A percentile compares a stretch with the other conserved stretches of the same genome.
phyloP scores from a whole-genome alignment of 2,329 filamentous ascomycete genomes.

The Tricladium varicosporioides region DNA sequence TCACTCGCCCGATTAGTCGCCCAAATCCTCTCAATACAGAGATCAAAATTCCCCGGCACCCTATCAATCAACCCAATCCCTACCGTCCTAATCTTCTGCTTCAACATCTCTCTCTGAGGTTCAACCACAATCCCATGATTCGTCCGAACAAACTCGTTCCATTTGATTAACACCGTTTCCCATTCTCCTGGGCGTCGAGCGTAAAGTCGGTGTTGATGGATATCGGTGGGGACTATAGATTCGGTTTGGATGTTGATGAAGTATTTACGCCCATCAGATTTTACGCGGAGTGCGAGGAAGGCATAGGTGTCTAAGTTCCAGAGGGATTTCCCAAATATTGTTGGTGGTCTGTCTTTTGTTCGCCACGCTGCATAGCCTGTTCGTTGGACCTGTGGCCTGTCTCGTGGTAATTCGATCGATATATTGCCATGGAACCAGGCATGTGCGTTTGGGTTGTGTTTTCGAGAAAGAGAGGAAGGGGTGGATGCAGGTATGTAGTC shows the following conservation, averaged over 20 bases:
- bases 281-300: conserved; percentile 84
- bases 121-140: conserved; percentile 91
- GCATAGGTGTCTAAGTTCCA: conserved; percentile 90
- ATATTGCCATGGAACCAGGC: conserved; percentile 85
- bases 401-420: conserved; percentile 75
- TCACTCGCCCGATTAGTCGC: conserved; percentile 64
- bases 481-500: conserved; percentile 43
- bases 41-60: conserved; percentile 81
- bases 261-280: conserved; percentile 88
- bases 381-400: conserved; percentile 71
- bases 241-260: conserved; percentile 96
- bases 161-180: conserved; percentile 92
- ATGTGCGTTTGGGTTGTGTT: conserved; percentile 49
- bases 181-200: conserved; percentile 77
- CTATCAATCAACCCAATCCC: conserved; percentile 89
- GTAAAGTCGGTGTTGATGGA: conserved; percentile 91
- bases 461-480: conserved; percentile 23
- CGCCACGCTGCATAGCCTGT: conserved; percentile 90
- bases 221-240: conserved; percentile 86
- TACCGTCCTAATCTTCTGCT: conserved; percentile 79
- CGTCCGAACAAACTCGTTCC: conserved; percentile 91
- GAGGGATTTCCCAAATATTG: conserved; percentile 79
- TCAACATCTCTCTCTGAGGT: conserved; percentile 85
- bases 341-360: conserved; percentile 72
- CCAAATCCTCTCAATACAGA: conserved; percentile 85